These are phyloP conservation scores for Paracorniculantispora psalliotae DNA, from an alignment of 2,329 filamentous ascomycete genomes.

Conservation along the genomic window DNA sequence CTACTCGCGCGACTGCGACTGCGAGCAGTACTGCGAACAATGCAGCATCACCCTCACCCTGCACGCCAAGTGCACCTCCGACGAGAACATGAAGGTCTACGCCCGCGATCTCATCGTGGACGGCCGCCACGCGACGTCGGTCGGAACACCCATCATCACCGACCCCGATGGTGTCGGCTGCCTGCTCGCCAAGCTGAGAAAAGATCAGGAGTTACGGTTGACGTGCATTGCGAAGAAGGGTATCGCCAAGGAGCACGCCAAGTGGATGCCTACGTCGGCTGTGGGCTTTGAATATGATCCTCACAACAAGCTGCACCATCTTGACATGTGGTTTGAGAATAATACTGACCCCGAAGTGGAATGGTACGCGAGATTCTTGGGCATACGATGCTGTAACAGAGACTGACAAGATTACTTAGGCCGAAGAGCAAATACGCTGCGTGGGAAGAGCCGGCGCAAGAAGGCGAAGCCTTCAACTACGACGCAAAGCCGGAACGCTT, in stretches of 20 bases:
- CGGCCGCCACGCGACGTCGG: slow-evolving; percentile 64
- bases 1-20: slow-evolving; percentile 93
- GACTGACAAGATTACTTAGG: slow-evolving; percentile 39
- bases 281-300: slow-evolving; percentile 98
- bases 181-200: slow-evolving; percentile 84
- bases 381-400: background rate
- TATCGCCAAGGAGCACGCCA: slow-evolving; percentile 97
- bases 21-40: slow-evolving; percentile 88
- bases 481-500: slow-evolving; percentile 79
- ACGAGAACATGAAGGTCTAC: slow-evolving; percentile 90
- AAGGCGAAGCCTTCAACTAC: slow-evolving; percentile 86
- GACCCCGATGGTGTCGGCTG: slow-evolving; percentile 78
- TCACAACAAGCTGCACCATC: slow-evolving; percentile 88
- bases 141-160: slow-evolving; percentile 77
- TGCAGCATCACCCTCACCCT: slow-evolving; percentile 83
- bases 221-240: slow-evolving; percentile 96
- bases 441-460: slow-evolving; percentile 73
- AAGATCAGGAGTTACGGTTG: slow-evolving; percentile 84
- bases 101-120: slow-evolving; percentile 79
- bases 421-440: slow-evolving; percentile 75
- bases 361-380: slow-evolving; percentile 55
- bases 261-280: slow-evolving; percentile 90
- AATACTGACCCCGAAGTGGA: slow-evolving; percentile 68
- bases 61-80: slow-evolving; percentile 77
- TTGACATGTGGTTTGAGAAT: slow-evolving; percentile 89